These are phyloP conservation scores for Leishmania turanica DNA, from an alignment of 208 protist species.

Conservation along the genomic window DNA sequence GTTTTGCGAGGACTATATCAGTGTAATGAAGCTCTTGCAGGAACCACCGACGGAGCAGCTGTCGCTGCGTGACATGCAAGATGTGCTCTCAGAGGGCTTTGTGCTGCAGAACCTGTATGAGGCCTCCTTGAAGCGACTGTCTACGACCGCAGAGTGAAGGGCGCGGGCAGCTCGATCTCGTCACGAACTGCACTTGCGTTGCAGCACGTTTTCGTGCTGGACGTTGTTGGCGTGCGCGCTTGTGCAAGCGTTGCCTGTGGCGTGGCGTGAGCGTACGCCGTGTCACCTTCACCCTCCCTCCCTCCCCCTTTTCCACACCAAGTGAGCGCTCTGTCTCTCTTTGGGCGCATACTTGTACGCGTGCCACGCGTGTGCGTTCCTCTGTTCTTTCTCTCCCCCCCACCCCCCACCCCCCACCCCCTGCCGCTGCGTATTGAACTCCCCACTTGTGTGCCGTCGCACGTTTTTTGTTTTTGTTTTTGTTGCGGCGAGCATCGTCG, in stretches of 20 bases:
- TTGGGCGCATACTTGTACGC: background rate
- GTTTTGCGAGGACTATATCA: slow-evolving; percentile 55
- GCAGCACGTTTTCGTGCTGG: background rate
- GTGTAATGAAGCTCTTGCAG: slow-evolving; percentile 76
- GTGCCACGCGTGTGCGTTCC: background rate
- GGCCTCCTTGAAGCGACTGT: slow-evolving; percentile 33
- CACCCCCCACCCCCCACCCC: background rate
- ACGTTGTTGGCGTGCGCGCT: background rate
- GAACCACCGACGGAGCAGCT: slow-evolving; percentile 62
- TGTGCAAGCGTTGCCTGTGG: background rate
- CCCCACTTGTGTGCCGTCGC: background rate
- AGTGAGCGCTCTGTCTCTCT: background rate
- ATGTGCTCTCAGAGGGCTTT: slow-evolving; percentile 66
- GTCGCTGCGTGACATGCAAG: slow-evolving; percentile 51
- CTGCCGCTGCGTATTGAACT: background rate
- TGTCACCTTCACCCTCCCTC: background rate
- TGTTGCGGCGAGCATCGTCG: background rate
- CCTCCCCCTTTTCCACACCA: too few species aligned
- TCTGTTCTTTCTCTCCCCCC: background rate
- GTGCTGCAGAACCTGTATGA: slow-evolving; percentile 77
- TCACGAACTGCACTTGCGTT: background rate
- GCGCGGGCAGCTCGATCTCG: background rate
- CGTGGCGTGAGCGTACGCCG: background rate
- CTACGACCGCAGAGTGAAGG: background rate
- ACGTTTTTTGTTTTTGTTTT: background rate